These are phyloP conservation scores for Zopfia rhizophila DNA, from an alignment of 2,329 filamentous ascomycete species.

Conservation along the genomic window DNA sequence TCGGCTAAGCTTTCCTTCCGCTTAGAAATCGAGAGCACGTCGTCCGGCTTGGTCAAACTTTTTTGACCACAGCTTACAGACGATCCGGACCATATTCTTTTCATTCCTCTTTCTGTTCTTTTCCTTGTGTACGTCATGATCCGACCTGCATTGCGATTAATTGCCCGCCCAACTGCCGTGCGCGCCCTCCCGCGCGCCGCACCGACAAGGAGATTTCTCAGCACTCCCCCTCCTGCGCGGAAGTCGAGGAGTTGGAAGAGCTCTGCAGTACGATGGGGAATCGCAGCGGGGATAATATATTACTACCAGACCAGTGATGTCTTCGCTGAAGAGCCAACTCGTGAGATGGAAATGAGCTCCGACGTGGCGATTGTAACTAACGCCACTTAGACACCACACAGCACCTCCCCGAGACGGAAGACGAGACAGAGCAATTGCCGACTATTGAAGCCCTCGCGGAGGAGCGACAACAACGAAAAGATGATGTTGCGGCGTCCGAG, in stretches of 20 bases:
- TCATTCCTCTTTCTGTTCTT: constrained; percentile 26
- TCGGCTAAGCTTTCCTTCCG: too few relatives aligned
- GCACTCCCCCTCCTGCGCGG: constrained; percentile 67
- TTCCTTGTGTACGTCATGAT: constrained; percentile 59
- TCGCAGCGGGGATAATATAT: constrained; percentile 82
- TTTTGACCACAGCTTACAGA: constrained; percentile 26
- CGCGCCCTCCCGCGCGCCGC: constrained; percentile 53
- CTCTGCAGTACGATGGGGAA: constrained; percentile 75
- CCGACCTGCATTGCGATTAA: constrained; percentile 60
- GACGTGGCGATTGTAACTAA: constrained; percentile 23
- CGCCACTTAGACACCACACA: constrained; percentile 31
- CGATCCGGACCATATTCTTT: constrained; percentile 30
- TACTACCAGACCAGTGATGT: constrained; percentile 92
- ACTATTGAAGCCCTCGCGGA: constrained; percentile 58
- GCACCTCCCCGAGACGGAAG: constrained; percentile 52
- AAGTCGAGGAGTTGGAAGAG: constrained; percentile 86
- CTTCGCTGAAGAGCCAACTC: constrained; percentile 83
- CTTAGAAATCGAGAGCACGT: constrained; percentile 36
- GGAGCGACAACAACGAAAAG: constrained; percentile 52
- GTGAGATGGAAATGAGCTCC: constrained; percentile 62
- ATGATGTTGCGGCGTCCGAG: constrained; percentile 33
- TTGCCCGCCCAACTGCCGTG: constrained; percentile 43
- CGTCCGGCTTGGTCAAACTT: constrained; percentile 21
- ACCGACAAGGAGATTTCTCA: constrained; percentile 62
- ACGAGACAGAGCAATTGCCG: constrained; percentile 53